Evolutionary conservation across 1,284 basidiomycete species (phyloP).

Genomic region (Malassezia slooffiae): DNA sequence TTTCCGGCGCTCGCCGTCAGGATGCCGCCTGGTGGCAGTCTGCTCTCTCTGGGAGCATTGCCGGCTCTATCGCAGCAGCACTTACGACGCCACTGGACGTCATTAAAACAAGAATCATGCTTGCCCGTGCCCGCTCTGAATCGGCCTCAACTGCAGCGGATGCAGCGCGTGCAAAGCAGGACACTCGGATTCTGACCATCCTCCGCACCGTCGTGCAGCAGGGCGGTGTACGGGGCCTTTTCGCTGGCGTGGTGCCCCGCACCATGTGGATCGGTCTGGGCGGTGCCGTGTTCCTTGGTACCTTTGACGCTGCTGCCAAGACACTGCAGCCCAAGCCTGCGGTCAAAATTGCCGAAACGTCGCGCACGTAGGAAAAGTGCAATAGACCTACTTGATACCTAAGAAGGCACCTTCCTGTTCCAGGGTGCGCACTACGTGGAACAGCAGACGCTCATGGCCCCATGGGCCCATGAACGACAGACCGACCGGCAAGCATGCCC

Average conservation of each 20-base stretch:
- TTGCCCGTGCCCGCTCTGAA: too few species aligned
- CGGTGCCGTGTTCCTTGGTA: conserved; percentile 89
- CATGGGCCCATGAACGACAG: conserved; percentile 77
- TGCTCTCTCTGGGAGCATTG: conserved; percentile 77
- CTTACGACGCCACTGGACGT: conserved; percentile 92
- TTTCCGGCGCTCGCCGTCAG: too few species aligned
- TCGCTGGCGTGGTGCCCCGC: conserved; percentile 76
- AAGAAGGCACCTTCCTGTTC: too few species aligned
- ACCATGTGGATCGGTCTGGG: conserved; percentile 93
- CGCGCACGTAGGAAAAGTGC: too few species aligned
- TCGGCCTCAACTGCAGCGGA: background rate
- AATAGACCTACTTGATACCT: too few species aligned
- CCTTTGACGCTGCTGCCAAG: conserved; percentile 58
- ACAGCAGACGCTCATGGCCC: conserved; percentile 65
- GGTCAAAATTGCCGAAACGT: too few species aligned
- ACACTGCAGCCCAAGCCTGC: too few species aligned
- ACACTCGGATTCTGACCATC: conserved; percentile 39
- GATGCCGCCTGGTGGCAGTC: conserved; percentile 58
- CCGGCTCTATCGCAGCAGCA: conserved; percentile 79
- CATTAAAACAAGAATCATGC: conserved; percentile 93
- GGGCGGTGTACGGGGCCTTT: conserved; percentile 69
- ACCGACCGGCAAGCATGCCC: conserved; percentile 64
- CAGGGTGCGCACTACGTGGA: conserved; percentile 54
- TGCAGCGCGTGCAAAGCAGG: too few species aligned
- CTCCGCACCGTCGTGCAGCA: conserved; percentile 55